Evolutionary conservation across 2,329 filamentous ascomycete species (phyloP).

Genomic region (Coniochaeta pulveracea): DNA sequence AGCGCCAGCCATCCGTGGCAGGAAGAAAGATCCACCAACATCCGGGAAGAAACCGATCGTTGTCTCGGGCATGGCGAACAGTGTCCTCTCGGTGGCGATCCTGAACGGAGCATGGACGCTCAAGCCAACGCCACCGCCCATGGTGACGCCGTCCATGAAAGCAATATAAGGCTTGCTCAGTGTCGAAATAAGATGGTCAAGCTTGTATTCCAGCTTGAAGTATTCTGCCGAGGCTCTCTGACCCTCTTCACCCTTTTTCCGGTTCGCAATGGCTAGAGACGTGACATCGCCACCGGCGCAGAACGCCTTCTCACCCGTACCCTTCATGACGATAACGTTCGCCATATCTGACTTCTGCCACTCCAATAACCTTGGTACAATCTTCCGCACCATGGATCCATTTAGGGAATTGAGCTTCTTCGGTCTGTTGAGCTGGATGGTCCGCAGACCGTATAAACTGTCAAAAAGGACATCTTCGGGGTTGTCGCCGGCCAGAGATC

Average conservation of each 20-base stretch:
- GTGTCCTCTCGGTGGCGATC: constrained; percentile 88
- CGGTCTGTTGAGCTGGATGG: constrained; percentile 88
- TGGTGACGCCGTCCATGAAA: constrained; percentile 96
- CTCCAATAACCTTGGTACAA: constrained; percentile 77
- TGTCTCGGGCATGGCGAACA: constrained; percentile 98
- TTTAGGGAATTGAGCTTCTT: constrained; percentile 87
- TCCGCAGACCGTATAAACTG: constrained; percentile 78
- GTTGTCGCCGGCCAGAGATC: constrained; percentile 47
- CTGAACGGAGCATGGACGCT: constrained; percentile 92
- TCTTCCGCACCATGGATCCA: constrained; percentile 91
- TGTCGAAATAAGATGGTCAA: constrained; percentile 90
- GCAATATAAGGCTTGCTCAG: constrained; percentile 89
- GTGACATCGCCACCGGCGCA: constrained; percentile 91
- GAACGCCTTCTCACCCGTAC: constrained; percentile 72
- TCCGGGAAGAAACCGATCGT: constrained; percentile 98
- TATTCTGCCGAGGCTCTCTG: constrained; percentile 69
- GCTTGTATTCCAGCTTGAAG: constrained; percentile 90
- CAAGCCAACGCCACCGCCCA: constrained; percentile 93
- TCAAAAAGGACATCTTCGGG: constrained; percentile 88
- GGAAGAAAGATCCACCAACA: constrained; percentile 91
- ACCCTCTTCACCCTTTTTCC: constrained; percentile 53
- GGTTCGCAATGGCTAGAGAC: constrained; percentile 64
- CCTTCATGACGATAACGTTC: constrained; percentile 87
- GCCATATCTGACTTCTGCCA: constrained; percentile 94
- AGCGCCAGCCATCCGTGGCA: constrained; percentile 77